Base-by-base conservation (phyloP, 1,284 basidiomycete species). In the Puccinia triticina region DNA sequence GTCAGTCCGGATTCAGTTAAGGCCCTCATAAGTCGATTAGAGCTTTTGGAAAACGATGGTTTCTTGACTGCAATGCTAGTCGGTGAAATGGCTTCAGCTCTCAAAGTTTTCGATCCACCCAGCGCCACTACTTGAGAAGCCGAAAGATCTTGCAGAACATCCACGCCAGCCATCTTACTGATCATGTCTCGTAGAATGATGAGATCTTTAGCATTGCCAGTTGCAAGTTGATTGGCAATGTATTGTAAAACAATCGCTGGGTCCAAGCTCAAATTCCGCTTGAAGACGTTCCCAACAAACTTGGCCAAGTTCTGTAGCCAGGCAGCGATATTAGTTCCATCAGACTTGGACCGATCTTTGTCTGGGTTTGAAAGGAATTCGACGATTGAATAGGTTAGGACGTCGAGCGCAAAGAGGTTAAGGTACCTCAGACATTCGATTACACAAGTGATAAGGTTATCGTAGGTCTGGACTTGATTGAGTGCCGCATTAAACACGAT, bases 281-380 rank as follows among this genome's bases (percentile, higher is more conserved):
- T 90, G 88, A 94, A 97, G 69, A 98, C 90, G 89, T 94, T 93
- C 55, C 95, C 96, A 1, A 93, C 93, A 86, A 99, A 98, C 2
- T 93, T 92, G 0, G 96, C 93, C 53, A 98, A 91, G 86, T 94
- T 95, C 88, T 96, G 94, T 61, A 99, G 89, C 96, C 95, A 99
- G 84, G 95, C 91, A 1, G 94, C 92, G 16, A 92, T 93, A 86
- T 94, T 95, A 55, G 95, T 94, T 10, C 96, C 96, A 85, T 98
- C 95, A 83, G 93, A 92, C 88, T 98, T 98, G 77, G 96, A 90
- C 37, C 95, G 90, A 64, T 92, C 91, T 87, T 94, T 95, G 85
- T 91, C 89, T 1, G 94, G 93, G 86, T 95, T 93, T 14, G 95
- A 92, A 14, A 87, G 85, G 82, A 98, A 89, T 84, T 98, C 95